Conservation (phyloP, 2,329 filamentous ascomycete genomes). For the Capronia americana region DNA sequence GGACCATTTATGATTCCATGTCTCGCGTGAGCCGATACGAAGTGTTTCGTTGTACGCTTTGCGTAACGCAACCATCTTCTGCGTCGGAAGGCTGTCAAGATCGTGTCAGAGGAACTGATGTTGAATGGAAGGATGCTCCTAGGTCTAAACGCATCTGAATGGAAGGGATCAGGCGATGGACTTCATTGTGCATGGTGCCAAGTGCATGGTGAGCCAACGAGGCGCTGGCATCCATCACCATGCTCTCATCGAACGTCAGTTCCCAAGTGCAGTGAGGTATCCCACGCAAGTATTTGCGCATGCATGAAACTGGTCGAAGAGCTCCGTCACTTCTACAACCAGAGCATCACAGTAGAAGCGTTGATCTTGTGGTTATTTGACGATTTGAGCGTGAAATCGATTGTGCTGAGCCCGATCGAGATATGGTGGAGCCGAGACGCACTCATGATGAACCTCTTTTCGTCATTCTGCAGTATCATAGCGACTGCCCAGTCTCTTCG, state of each 20-base stretch:
- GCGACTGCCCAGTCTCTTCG: not conserved
- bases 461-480: not conserved
- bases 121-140: not conserved
- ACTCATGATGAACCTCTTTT: not conserved
- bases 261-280: not conserved
- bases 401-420: constrained; percentile 3
- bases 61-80: not conserved
- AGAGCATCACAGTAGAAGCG: not conserved
- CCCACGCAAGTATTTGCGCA: not conserved
- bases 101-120: not conserved
- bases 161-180: not conserved
- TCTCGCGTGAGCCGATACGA: not conserved
- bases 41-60: not conserved
- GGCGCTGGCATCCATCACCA: not conserved
- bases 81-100: not conserved
- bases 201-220: not conserved
- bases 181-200: not conserved
- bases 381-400: not conserved
- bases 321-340: not conserved
- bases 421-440: constrained; percentile 1
- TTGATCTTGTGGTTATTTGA: not conserved
- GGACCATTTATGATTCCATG: not conserved
- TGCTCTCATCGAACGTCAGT: not conserved
- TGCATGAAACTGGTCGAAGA: not conserved
- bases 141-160: not conserved